Base-by-base conservation (phyloP, 306 rosid genomes). In the Lathyrus tuberosus region DNA sequence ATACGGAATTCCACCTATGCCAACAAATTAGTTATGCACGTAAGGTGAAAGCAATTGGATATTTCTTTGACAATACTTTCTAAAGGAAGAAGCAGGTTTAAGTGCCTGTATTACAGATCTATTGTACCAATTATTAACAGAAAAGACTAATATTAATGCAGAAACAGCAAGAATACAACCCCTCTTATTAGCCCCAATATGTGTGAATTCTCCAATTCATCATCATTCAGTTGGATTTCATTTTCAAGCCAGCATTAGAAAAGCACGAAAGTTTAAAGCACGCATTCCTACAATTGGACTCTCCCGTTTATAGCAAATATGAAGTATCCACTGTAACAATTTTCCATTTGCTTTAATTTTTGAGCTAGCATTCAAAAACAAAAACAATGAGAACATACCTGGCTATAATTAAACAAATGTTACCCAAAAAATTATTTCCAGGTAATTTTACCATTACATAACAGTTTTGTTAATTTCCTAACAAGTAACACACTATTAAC, bases 1-100 rank as follows among this genome's bases (percentile, higher is more conserved):
- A 20, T 12, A 49, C 22, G 35, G 24, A 65, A 74, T 78, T 13
- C 44, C 11, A 71, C 47, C 16, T 26, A 68, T 46, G 17, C 41
- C 41, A 54, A 20, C 53, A 35, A 61, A 72, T 18, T 54, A 38
- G 47, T 65, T 10, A 15, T 46, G 44, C n/a, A 69, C 22, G 5
- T 30, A 11, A 41, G 12, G 69, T 47, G 17, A 38, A 24, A 65
- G 65, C 30, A 37, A 10, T 9, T 26, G 16, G 33, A 60, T 28
- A 46, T 8, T 28, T 57, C 49, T n/a, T 57, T 17, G 8, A 38
- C 46, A 40, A 24, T 53, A 35, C 12, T 66, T 33, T 38, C n/a
- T 18, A 43, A 53, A 51, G 65, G 31, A 71, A 42, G 43, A 22
- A 35, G 20, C 47, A 48, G 58, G 48, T 16, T 12, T 30, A 63